phyloP scores from a whole-genome alignment of 2,329 filamentous ascomycete species.

The Exserohilum rostratum region DNA sequence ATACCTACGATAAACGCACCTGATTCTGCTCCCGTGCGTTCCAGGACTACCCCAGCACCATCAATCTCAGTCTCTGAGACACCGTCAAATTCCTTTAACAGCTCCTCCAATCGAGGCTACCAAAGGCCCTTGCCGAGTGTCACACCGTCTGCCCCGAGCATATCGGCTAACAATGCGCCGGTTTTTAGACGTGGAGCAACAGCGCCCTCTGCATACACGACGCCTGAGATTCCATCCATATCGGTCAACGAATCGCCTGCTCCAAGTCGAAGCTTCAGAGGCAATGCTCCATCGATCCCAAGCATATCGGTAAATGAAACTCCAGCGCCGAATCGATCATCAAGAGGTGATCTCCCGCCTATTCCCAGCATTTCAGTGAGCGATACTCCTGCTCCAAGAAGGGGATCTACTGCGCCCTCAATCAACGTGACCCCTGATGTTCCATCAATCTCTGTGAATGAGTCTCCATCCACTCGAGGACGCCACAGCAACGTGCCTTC shows the following conservation, averaged over 20 bases:
- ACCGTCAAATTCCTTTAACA: constrained; percentile 32
- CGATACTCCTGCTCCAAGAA: constrained; percentile 24
- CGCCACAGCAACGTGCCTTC: constrained; percentile 28
- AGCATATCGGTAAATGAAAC: constrained; percentile 37
- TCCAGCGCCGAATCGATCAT: constrained; percentile 14
- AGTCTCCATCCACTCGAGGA: constrained; percentile 18
- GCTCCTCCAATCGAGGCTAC: constrained; percentile 18
- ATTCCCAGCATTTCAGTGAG: constrained; percentile 10
- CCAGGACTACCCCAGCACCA: constrained; percentile 31
- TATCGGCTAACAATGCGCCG: constrained; percentile 30
- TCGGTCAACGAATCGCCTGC: constrained; percentile 23
- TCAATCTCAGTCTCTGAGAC: constrained; percentile 31
- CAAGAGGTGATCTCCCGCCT: constrained; percentile 9
- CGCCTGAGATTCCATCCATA: constrained; percentile 38
- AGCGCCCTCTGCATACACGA: constrained; percentile 20
- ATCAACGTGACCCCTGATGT: constrained; percentile 31
- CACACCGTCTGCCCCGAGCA: constrained; percentile 31
- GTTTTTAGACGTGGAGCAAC: constrained; percentile 11
- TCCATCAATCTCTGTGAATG: constrained; percentile 40
- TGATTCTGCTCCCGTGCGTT: constrained; percentile 45
- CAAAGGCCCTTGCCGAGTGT: constrained; percentile 25
- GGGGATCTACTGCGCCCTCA: constrained; percentile 15
- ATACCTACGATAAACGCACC: constrained; percentile 59
- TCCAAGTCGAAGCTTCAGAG: constrained; percentile 21
- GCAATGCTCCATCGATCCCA: constrained; percentile 20